phyloP scores from a whole-genome alignment of 2,329 filamentous ascomycete genomes.

The Pseudocercospora fuligena region DNA sequence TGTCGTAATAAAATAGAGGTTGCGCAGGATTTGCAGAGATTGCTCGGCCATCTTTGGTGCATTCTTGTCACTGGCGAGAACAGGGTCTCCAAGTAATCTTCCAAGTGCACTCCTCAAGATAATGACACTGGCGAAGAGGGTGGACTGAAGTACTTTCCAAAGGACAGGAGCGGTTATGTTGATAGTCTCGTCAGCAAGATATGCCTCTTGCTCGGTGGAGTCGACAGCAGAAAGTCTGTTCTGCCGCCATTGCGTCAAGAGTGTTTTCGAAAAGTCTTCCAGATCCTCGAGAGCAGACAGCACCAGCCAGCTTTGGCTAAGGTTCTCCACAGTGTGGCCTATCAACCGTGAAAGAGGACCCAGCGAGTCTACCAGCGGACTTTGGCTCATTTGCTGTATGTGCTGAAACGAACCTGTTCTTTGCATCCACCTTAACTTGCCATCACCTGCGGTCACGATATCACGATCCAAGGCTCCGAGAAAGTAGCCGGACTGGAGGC shows the following conservation, averaged over 20 bases:
- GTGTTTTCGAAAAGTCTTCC: slow-evolving; percentile 66
- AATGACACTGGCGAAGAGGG: slow-evolving; percentile 76
- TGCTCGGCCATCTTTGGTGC: slow-evolving; percentile 72
- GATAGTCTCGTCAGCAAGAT: slow-evolving; percentile 68
- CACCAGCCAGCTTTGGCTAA: slow-evolving; percentile 55
- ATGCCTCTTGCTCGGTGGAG: slow-evolving; percentile 65
- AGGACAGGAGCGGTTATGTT: slow-evolving; percentile 69
- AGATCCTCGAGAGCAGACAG: slow-evolving; percentile 66
- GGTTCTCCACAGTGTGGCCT: slow-evolving; percentile 66
- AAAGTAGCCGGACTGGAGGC: slow-evolving; percentile 77
- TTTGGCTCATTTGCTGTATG: slow-evolving; percentile 62
- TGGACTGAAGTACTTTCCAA: slow-evolving; percentile 75
- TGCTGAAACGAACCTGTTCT: slow-evolving; percentile 63
- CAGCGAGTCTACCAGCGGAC: slow-evolving; percentile 68
- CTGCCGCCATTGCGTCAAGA: slow-evolving; percentile 74
- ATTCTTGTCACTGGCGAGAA: slow-evolving; percentile 59
- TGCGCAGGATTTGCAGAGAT: slow-evolving; percentile 73
- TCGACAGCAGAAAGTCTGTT: slow-evolving; percentile 77
- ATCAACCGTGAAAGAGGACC: slow-evolving; percentile 70
- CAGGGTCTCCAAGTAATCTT: slow-evolving; percentile 63
- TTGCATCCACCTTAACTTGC: slow-evolving; percentile 67
- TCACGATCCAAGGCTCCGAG: slow-evolving; percentile 72
- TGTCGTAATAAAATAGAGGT: slow-evolving; percentile 80
- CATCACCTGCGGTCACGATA: slow-evolving; percentile 58
- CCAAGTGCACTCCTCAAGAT: slow-evolving; percentile 75